Percentiles rank a stretch among this genome's conserved stretches.
Conservation (phyloP, 768 basidiomycete species). For the Mycena alexandri region DNA sequence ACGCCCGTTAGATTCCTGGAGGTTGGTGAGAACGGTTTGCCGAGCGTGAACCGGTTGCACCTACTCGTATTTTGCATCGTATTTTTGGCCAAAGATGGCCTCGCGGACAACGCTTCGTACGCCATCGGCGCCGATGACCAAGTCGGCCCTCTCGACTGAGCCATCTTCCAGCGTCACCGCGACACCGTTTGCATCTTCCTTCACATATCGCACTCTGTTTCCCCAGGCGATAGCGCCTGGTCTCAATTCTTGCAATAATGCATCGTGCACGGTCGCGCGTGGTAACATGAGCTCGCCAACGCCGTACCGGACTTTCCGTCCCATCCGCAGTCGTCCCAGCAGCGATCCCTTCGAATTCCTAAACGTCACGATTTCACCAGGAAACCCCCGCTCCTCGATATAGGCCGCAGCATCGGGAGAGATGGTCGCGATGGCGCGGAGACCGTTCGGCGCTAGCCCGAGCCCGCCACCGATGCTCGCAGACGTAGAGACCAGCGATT, state of each 20-base stretch:
- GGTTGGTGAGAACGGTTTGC: conserved; percentile 4
- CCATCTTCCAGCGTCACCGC: conserved; percentile 48
- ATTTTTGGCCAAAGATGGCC: conserved; percentile 46
- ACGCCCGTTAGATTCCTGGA: conserved; percentile 51
- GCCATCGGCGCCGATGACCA: conserved; percentile 58
- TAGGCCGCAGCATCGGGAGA: conserved; percentile 46
- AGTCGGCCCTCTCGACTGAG: conserved; percentile 48
- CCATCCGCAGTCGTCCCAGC: conserved; percentile 47
- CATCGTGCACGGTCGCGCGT: conserved; percentile 51
- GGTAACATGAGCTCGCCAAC: conserved; percentile 50
- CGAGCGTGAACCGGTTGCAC: conserved; percentile 13
- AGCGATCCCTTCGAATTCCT: conserved; percentile 51
- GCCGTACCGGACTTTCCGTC: conserved; percentile 48
- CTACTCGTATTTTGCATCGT: conserved; percentile 46
- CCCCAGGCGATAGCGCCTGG: conserved; percentile 49
- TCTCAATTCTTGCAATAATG: conserved; percentile 46
- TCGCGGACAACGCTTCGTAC: conserved; percentile 52
- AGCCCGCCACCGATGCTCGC: conserved; percentile 51
- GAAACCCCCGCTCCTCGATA: conserved; percentile 46
- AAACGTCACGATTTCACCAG: conserved; percentile 44
- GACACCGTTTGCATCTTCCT: conserved; percentile 44
- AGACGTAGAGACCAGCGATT: conserved; percentile 43
- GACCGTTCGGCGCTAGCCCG: conserved; percentile 55
- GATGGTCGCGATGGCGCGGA: conserved; percentile 50
- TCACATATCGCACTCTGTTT: conserved; percentile 43